Evolutionary conservation across 1,284 basidiomycete genomes (phyloP).

Genomic region (Fomitopsis pinicola): DNA sequence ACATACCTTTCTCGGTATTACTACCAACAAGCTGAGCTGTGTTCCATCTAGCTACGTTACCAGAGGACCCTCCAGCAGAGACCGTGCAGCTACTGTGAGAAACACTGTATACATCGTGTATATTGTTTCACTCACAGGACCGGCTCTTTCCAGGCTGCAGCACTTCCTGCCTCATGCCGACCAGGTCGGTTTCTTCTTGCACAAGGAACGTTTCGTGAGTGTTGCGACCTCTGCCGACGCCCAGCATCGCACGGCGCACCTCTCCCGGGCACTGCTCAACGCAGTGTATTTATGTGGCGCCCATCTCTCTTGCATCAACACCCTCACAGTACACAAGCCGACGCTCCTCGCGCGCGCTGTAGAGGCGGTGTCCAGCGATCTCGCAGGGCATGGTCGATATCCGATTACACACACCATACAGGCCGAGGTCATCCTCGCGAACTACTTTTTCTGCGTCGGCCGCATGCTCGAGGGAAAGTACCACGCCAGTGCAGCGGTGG

Average conservation of each 20-base stretch:
- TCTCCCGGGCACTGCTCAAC: slow-evolving; percentile 20
- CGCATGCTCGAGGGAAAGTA: slow-evolving; percentile 38
- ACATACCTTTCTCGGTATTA: not conserved
- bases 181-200: slow-evolving; percentile 39
- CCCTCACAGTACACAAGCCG: slow-evolving; percentile 17
- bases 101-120: slow-evolving; percentile 5
- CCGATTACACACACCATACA: slow-evolving; percentile 33
- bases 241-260: slow-evolving; percentile 13
- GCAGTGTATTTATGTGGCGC: slow-evolving; percentile 23
- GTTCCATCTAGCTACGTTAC: not conserved
- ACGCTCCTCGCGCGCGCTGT: slow-evolving; percentile 26
- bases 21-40: not conserved
- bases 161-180: slow-evolving; percentile 32
- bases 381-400: slow-evolving; percentile 22
- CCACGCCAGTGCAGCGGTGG: slow-evolving; percentile 38
- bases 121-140: not conserved
- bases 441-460: slow-evolving; percentile 38
- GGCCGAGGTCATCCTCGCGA: slow-evolving; percentile 41
- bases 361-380: not conserved
- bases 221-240: slow-evolving; percentile 15
- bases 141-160: slow-evolving; percentile 22
- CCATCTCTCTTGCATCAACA: slow-evolving; percentile 16
- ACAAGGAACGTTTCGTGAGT: slow-evolving; percentile 31
- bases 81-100: not conserved
- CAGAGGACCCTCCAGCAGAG: not conserved